Conservation (phyloP, 768 basidiomycete genomes). For the Mycena kentingensis region DNA sequence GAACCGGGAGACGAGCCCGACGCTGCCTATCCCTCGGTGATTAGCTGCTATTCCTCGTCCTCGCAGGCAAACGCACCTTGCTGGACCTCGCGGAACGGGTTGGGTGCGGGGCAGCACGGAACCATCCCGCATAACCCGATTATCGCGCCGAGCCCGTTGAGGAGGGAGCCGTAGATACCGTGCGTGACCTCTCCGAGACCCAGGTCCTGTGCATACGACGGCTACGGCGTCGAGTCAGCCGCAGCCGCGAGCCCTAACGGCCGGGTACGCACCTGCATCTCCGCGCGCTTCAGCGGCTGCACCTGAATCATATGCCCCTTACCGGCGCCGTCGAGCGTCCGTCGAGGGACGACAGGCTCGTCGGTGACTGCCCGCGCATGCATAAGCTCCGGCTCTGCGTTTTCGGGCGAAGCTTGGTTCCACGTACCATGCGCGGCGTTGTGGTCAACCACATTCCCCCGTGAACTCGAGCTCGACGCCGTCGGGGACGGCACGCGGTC, state of each 20-base stretch:
- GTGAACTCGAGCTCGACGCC: slow-evolving; percentile 33
- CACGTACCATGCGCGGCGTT: slow-evolving; percentile 61
- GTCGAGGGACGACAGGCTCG: slow-evolving; percentile 45
- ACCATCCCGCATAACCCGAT: slow-evolving; percentile 74
- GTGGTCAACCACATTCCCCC: slow-evolving; percentile 72
- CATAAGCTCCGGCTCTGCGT: slow-evolving; percentile 2
- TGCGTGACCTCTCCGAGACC: slow-evolving; percentile 78
- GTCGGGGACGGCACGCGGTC: slow-evolving; percentile 47
- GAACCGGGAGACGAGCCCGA: slow-evolving; percentile 90
- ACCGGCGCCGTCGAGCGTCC: slow-evolving; percentile 13
- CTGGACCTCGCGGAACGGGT: slow-evolving; percentile 82
- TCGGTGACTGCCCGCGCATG: slow-evolving; percentile 57
- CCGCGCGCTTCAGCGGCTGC: slow-evolving; percentile 80
- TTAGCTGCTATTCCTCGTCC: slow-evolving; percentile 1
- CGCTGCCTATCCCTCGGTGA: slow-evolving; percentile 56
- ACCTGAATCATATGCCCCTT: slow-evolving; percentile 64
- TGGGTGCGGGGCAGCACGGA: slow-evolving; percentile 83
- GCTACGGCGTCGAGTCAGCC: slow-evolving; percentile 43
- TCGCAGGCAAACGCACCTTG: slow-evolving; percentile 56
- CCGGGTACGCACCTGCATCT: slow-evolving; percentile 72
- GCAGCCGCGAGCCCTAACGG: neutral
- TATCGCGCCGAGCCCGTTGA: slow-evolving; percentile 67
- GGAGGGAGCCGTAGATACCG: slow-evolving; percentile 81
- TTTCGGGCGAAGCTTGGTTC: neutral
- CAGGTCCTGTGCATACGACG: slow-evolving; percentile 89